Conservation (phyloP, 2,329 filamentous ascomycete species). For the Botrytis paeoniae region DNA sequence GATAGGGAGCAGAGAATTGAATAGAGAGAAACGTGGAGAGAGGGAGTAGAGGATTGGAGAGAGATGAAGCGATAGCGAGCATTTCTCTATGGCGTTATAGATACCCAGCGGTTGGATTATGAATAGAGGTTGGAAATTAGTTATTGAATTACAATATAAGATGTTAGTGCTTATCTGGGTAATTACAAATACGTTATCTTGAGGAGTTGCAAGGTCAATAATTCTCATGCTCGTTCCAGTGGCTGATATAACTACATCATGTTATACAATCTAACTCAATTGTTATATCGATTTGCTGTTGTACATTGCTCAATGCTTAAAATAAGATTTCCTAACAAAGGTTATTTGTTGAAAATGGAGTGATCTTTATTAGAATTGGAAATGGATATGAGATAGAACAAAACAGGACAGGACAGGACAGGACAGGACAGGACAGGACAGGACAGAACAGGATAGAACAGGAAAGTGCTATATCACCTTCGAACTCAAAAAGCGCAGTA, state of each 20-base stretch:
- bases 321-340: not conserved
- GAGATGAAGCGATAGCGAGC: not conserved
- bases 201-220: constrained; percentile 7
- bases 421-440: no score
- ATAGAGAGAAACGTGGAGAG: constrained; percentile 19
- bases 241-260: not conserved
- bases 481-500: not conserved
- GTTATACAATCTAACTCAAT: not conserved
- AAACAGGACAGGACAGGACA: no score
- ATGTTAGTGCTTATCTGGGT: not conserved
- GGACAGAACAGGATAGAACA: no score
- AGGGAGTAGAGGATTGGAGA: constrained; percentile 21
- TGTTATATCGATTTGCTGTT: not conserved
- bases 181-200: not conserved
- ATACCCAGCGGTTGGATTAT: constrained; percentile 7
- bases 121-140: not conserved
- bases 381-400: not conserved
- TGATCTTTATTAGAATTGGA: no score
- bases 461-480: no score
- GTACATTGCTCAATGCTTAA: not conserved
- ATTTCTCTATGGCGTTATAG: not conserved
- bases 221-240: not conserved
- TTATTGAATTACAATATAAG: not conserved
- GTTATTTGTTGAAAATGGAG: not conserved
- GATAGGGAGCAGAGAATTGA: constrained; percentile 24